Evolutionary conservation across 202 grass and related monocot genomes (phyloP).

Genomic region (Musa balbisiana): DNA sequence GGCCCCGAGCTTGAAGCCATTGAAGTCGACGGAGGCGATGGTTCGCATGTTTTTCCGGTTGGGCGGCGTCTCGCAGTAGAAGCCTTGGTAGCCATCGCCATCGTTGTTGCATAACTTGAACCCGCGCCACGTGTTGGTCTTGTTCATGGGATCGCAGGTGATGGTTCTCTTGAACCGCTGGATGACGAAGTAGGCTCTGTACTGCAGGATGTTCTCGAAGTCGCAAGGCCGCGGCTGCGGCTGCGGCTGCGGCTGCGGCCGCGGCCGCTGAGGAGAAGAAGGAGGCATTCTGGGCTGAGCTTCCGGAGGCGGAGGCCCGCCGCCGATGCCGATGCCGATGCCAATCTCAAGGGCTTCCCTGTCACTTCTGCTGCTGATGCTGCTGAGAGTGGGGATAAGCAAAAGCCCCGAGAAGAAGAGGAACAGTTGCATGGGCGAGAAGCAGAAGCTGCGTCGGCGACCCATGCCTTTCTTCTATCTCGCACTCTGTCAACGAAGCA

Average conservation of each 20-base stretch:
- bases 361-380: constrained; percentile 25
- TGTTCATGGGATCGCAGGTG: constrained; percentile 41
- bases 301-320: background rate
- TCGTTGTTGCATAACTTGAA: constrained; percentile 28
- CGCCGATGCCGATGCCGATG: background rate
- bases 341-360: constrained; percentile 22
- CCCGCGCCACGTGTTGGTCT: constrained; percentile 35
- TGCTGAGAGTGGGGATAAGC: background rate
- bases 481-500: too few species aligned
- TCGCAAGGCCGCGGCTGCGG: constrained; percentile 29
- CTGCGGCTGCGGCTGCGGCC: too few species aligned
- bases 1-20: constrained; percentile 28
- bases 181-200: constrained; percentile 59
- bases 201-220: constrained; percentile 57
- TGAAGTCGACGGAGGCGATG: constrained; percentile 87
- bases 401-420: background rate
- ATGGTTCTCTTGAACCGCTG: constrained; percentile 48
- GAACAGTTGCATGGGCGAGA: background rate
- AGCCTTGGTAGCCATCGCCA: constrained; percentile 37
- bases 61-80: constrained; percentile 58
- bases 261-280: constrained; percentile 15
- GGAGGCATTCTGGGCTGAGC: constrained; percentile 37
- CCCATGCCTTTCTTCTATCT: background rate
- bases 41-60: constrained; percentile 8
- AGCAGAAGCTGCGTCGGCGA: background rate